These are phyloP conservation scores for Fusarium praegraminearum DNA, from an alignment of 2,329 filamentous ascomycete species.

Conservation along the genomic window DNA sequence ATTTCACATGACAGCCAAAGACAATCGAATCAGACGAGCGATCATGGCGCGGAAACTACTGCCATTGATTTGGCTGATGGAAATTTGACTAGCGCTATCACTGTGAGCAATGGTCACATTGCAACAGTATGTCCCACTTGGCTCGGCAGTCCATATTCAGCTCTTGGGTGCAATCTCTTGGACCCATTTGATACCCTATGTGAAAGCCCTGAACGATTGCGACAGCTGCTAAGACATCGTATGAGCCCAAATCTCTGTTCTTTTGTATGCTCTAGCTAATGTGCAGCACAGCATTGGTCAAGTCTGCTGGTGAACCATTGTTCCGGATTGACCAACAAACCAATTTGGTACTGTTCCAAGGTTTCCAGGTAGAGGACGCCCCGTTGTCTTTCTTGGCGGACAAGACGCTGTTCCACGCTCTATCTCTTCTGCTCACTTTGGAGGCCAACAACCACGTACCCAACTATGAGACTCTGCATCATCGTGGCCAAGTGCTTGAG, in stretches of 20 bases:
- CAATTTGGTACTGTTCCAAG: neutral
- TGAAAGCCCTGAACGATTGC: slow-evolving; percentile 3
- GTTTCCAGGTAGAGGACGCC: neutral
- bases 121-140: accelerated
- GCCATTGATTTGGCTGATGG: accelerated
- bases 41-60: accelerated
- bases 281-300: neutral
- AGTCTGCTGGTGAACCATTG: slow-evolving; percentile 1
- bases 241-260: accelerated
- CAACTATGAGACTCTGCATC: slow-evolving; percentile 1
- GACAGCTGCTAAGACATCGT: slow-evolving; percentile 13
- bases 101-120: neutral
- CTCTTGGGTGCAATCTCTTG: neutral
- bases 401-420: slow-evolving; percentile 1
- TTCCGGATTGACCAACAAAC: slow-evolving; percentile 10
- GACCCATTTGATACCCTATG: slow-evolving; percentile 12
- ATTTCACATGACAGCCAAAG: accelerated
- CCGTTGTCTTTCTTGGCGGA: neutral
- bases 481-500: slow-evolving; percentile 3
- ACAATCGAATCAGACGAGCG: accelerated
- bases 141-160: neutral
- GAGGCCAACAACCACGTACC: neutral
- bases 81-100: no score
- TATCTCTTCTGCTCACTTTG: slow-evolving; percentile 1
- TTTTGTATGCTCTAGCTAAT: neutral